Evolutionary conservation across 306 rosid species (phyloP).

Genomic region (Cucumis sativus): Cucumber_9930_V3 NC_026659.2:27497501-27498000

Average conservation of each 20-base stretch:
- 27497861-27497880: slow-evolving; percentile 81
- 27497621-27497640: slow-evolving; percentile 24
- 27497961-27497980: neutral
- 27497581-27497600: slow-evolving; percentile 12
- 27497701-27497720: no score
- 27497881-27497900: slow-evolving; percentile 79
- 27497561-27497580: slow-evolving; percentile 16
- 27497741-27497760: slow-evolving; percentile 45
- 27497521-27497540: neutral
- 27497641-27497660: neutral
- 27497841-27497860: slow-evolving; percentile 51
- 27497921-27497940: slow-evolving; percentile 90
- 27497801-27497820: slow-evolving; percentile 72
- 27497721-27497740: slow-evolving; percentile 16
- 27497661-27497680: no score
- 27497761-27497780: slow-evolving; percentile 72
- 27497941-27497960: slow-evolving; percentile 31
- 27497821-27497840: slow-evolving; percentile 35
- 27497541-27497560: neutral
- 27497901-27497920: slow-evolving; percentile 71
- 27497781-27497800: slow-evolving; percentile 62
- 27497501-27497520: neutral
- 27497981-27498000: neutral
- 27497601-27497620: slow-evolving; percentile 6
- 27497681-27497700: no score